Base-by-base conservation (phyloP, 2,329 filamentous ascomycete genomes). In the Microdochium bolleyi region DNA sequence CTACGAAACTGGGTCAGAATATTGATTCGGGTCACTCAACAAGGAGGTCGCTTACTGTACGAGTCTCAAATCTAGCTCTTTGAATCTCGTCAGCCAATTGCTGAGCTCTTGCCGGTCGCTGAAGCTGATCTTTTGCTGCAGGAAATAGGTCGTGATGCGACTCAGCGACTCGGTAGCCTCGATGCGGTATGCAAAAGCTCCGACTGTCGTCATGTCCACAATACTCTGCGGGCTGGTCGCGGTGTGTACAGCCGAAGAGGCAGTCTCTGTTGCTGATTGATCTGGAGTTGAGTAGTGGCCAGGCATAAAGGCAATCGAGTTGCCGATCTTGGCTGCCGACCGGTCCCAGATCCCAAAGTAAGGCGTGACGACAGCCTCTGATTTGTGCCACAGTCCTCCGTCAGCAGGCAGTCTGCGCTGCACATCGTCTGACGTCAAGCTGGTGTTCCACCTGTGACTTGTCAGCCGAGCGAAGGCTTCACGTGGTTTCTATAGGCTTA, bases 111-210 rank as follows among this genome's bases (percentile, higher is more conserved):
- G 66, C 0, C 66, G 62, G 51, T 73, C 65, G 3, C 59, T 55
- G 10, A 71, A 63, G 52, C 76, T 65, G 27, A 76, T 64, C 9
- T 62, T 61, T 51, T 75, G 72, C 48, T 73, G 72, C 0, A 76
- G 61, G 49, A 77, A 77, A 53, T 70, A 75, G 0, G 66, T 72
- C 0, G 66, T 75, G 1, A 76, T 70, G 0, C 68, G 66, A 48
- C 71, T 75, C 3, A 77, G 58, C 0, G 69, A 74, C 55, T 77
- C 74, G 0, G 73, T 74, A 0, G 73, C 73, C 53, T 77, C 73
- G 10, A 77, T 68, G 9, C 70, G 69, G 49, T 76, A 76, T 1
- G 74, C 73, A 54, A 75, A 75, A 0, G 71, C 72, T 0, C 74
- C 74, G 0, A 76, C 62, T 0, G 68, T 67, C 1, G 67, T 67